Conservation (phyloP, 495 filamentous ascomycete species). For the Chlorociboria aeruginascens region DNA sequence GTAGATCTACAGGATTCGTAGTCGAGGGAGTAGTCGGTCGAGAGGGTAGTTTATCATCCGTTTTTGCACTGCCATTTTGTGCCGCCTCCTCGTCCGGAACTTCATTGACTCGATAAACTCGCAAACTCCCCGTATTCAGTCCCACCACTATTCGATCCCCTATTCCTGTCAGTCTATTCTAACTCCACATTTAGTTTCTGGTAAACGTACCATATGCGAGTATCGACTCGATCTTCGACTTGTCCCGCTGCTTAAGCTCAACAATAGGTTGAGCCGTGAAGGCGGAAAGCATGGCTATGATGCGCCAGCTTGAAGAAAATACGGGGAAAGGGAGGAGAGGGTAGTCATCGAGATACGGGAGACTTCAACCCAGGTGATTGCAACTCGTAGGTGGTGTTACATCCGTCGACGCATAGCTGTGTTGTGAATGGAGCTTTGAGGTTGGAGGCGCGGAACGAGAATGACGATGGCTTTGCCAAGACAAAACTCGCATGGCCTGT, state of each 20-base stretch:
- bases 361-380: neutral
- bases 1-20: constrained; percentile 60
- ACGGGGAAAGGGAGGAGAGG: neutral
- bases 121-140: constrained; percentile 75
- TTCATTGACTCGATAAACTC: constrained; percentile 86
- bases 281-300: constrained; percentile 78
- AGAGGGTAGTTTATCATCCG: constrained; percentile 23
- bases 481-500: too few relatives aligned
- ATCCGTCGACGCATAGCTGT: constrained; percentile 1
- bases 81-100: constrained; percentile 9
- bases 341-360: constrained; percentile 10
- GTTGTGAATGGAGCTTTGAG: neutral
- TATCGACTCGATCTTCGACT: constrained; percentile 88
- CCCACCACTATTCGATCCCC: constrained; percentile 86
- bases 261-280: constrained; percentile 93
- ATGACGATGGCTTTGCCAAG: too few relatives aligned
- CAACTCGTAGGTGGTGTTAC: neutral
- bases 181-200: neutral
- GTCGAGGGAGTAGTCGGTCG: constrained; percentile 19
- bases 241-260: constrained; percentile 91
- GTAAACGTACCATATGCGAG: constrained; percentile 62
- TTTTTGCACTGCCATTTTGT: constrained; percentile 15
- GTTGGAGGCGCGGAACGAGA: neutral
- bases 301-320: constrained; percentile 8
- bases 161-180: constrained; percentile 21